These are phyloP conservation scores for Hyphodiscus hymeniophilus DNA, from an alignment of 495 filamentous ascomycete genomes.

Conservation along the genomic window DNA sequence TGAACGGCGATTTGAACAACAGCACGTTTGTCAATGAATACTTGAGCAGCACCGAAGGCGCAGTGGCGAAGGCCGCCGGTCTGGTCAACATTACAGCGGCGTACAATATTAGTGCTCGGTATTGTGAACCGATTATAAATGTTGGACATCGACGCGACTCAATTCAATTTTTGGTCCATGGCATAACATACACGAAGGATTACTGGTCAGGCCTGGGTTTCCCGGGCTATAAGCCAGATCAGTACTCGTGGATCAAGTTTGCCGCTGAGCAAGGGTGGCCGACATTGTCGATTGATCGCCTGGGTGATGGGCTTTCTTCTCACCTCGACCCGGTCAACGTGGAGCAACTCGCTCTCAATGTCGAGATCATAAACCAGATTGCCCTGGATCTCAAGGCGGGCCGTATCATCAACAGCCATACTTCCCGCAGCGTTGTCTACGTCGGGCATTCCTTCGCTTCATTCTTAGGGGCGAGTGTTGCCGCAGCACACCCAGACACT, in stretches of 20 bases:
- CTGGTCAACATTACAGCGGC: too few species aligned
- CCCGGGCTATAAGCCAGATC: neutral
- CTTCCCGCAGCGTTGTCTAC: constrained; percentile 34
- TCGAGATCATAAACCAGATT: constrained; percentile 20
- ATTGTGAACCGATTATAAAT: neutral
- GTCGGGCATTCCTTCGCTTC: constrained; percentile 51
- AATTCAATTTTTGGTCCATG: neutral
- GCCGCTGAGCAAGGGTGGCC: constrained; percentile 19
- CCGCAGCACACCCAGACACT: constrained; percentile 38
- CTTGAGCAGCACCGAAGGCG: too few species aligned
- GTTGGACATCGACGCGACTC: neutral
- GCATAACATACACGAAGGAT: neutral
- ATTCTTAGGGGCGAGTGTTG: constrained; percentile 35
- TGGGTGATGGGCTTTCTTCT: constrained; percentile 47
- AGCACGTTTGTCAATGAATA: too few species aligned
- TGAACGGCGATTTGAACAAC: too few species aligned
- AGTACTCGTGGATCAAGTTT: constrained; percentile 17
- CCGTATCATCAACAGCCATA: constrained; percentile 4
- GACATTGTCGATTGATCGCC: constrained; percentile 29
- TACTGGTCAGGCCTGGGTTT: neutral
- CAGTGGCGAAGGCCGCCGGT: too few species aligned
- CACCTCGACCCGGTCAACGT: constrained; percentile 46
- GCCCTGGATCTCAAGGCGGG: neutral
- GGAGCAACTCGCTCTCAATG: constrained; percentile 44
- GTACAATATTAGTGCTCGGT: neutral